These are phyloP conservation scores for Corylus heterophylla DNA, from an alignment of 306 rosid species.

Conservation along the genomic window DNA sequence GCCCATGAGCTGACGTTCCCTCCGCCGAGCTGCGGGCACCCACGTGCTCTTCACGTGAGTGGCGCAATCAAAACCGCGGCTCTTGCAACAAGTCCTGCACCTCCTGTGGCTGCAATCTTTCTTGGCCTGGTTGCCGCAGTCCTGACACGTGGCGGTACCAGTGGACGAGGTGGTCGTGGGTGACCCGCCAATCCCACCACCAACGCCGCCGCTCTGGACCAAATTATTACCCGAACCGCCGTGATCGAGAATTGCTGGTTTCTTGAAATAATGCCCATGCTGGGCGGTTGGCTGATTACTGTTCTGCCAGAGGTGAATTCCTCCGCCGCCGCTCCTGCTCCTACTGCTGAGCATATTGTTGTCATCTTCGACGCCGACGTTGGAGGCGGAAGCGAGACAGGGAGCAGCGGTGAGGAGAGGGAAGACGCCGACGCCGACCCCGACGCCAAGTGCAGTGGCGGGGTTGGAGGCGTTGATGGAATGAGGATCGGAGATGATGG, in stretches of 20 bases:
- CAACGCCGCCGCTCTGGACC: slow-evolving; percentile 20
- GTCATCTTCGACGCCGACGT: slow-evolving; percentile 21
- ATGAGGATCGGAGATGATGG: slow-evolving; percentile 48
- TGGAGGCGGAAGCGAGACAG: slow-evolving; percentile 29
- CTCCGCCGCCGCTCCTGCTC: slow-evolving; percentile 42
- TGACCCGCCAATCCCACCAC: slow-evolving; percentile 31
- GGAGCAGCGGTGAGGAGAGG: slow-evolving; percentile 68
- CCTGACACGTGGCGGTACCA: slow-evolving; percentile 66
- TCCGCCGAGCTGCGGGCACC: slow-evolving; percentile 88
- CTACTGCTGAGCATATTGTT: slow-evolving; percentile 22
- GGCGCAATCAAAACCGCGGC: slow-evolving; percentile 83
- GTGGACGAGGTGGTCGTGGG: slow-evolving; percentile 35
- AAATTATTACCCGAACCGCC: slow-evolving; percentile 37
- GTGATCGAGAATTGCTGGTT: slow-evolving; percentile 39
- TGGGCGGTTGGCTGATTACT: slow-evolving; percentile 16
- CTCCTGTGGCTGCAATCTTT: slow-evolving; percentile 80
- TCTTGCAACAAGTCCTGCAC: slow-evolving; percentile 92
- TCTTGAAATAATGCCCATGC: slow-evolving; percentile 55
- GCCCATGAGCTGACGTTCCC: slow-evolving; percentile 69
- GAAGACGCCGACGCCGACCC: slow-evolving; percentile 72
- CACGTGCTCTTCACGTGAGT: slow-evolving; percentile 97
- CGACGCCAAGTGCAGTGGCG: slow-evolving; percentile 78
- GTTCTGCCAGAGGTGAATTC: slow-evolving; percentile 92
- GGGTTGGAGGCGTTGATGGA: slow-evolving; percentile 50
- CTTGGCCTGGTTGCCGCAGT: slow-evolving; percentile 96